Evolutionary conservation across 2,329 filamentous ascomycete genomes (phyloP), one percentile per base, ranked within the genome.

Genomic region (Trichoderma asperellum): DNA sequence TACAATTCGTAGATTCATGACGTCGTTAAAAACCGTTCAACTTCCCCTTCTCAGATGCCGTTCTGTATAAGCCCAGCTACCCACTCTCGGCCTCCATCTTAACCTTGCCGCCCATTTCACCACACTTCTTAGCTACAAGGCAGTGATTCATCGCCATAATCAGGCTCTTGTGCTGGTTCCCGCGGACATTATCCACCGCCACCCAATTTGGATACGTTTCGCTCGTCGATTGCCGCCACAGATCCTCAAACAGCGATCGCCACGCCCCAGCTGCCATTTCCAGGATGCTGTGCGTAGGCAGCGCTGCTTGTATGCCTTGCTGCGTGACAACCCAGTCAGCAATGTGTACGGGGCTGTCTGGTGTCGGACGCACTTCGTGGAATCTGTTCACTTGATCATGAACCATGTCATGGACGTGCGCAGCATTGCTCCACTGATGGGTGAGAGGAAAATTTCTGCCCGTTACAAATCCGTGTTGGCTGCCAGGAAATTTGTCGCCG

Each of bases 201-300:
- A 80, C 67, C 78, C 78, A 79, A 68, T 78, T 80, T 10, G 79
- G 78, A 57, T 79, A 80, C 11, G 62, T 59, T 11, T 70, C 11
- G 47, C 71, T 72, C 1, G 70, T 74, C 5, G 76, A 62, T 4
- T 24, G 65, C 0, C 68, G 57, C 77, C 78, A 80, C 24, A 77
- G 53, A 10, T 73, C 62, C 8, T 58, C 16, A 63, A 72, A 76
- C 59, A 78, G 68, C 10, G 68, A 47, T 7, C 55, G 58, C 75
- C 76, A 77, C 12, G 74, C 68, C 2, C 16, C 14, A 8, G 61
- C 12, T 32, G 72, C 72, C 49, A 75, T 57, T 0, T 68, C 27
- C 21, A 65, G 68, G 56, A 78, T 69, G 56, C 62, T 47, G 0
- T 21, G 21, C 0, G 24, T 5, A 10, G 71, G 56, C 1, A 68